Evolutionary conservation across 306 rosid genomes (phyloP), one percentile per base, ranked within the genome.

Genomic region (Canavalia ensiformis): DNA sequence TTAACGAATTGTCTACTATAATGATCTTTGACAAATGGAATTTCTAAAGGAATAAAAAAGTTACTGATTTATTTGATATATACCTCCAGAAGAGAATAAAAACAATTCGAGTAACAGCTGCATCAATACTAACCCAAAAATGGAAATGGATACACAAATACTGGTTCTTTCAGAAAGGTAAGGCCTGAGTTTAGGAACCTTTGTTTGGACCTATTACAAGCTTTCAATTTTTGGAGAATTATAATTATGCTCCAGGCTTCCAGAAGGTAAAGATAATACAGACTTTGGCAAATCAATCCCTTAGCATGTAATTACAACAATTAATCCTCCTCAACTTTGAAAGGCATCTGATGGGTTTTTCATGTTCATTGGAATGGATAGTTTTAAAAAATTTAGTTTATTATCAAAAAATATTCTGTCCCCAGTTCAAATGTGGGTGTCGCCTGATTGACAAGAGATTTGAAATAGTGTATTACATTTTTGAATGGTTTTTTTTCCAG

Each of bases 191-290:
- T 46, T 18, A 75, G 42, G 64, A 42, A 57, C 72, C 12, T 59
- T 25, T 1, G 11, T 44, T 58, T 5, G 30, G 30, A 76, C 45
- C 42, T 37, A 54, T 34, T 81, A 18, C 60, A 74, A 73, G 8
- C 13, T 68, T 28, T 31, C 52, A 12, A 44, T 29, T n/a, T 10
- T 41, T 70, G 8, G 49, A 68, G 28, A 41, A 6, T 56, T 45
- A 44, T 7, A 68, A 68, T 45, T 47, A 57, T 44, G 7, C 57
- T 78, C 45, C 68, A 57, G 47, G 58, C 13, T 42, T 39, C 55
- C 67, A 65, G 55, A 72, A 73, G 56, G 30, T 79, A 30, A 68
- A 29, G 47, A 56, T 49, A n/a, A 45, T 28, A 10, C 45, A 66
- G 29, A 57, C 29, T 56, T 56, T 25, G 41, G 71, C 8, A 29